Conservation (phyloP, 164 flowering plant genomes). For the Annona cherimola region DNA sequence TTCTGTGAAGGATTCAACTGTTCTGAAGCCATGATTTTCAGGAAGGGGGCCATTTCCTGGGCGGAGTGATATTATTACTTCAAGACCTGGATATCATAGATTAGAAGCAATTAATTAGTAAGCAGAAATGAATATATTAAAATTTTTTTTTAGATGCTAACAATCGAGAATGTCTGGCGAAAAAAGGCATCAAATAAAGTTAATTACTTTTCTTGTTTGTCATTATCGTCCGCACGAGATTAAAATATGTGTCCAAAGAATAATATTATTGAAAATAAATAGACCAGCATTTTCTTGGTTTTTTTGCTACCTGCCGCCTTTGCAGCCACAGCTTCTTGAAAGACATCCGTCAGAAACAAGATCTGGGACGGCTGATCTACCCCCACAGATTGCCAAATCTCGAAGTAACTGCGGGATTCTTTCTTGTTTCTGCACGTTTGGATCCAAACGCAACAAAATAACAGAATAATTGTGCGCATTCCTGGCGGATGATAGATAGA, state of each 20-base stretch:
- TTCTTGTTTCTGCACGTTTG: constrained; percentile 52
- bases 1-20: constrained; percentile 62
- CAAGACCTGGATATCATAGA: constrained; percentile 58
- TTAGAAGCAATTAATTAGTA: not conserved
- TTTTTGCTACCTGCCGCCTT: constrained; percentile 69
- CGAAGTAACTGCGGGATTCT: constrained; percentile 68
- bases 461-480: not conserved
- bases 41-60: constrained; percentile 91
- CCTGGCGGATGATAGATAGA: not conserved
- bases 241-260: no score
- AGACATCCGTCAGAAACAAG: constrained; percentile 79
- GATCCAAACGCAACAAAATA: not conserved
- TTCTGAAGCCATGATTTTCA: constrained; percentile 74
- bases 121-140: no score
- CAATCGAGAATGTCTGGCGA: no score
- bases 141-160: no score
- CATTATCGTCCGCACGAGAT: no score
- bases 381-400: constrained; percentile 69
- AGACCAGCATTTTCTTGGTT: not conserved
- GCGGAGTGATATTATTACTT: constrained; percentile 71
- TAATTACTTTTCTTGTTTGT: no score
- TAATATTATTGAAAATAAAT: not conserved
- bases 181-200: no score
- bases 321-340: constrained; percentile 89
- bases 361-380: constrained; percentile 80